Evolutionary conservation across 352 stramenopile genomes (phyloP).

Genomic region (Vaucheria bursata): DNA sequence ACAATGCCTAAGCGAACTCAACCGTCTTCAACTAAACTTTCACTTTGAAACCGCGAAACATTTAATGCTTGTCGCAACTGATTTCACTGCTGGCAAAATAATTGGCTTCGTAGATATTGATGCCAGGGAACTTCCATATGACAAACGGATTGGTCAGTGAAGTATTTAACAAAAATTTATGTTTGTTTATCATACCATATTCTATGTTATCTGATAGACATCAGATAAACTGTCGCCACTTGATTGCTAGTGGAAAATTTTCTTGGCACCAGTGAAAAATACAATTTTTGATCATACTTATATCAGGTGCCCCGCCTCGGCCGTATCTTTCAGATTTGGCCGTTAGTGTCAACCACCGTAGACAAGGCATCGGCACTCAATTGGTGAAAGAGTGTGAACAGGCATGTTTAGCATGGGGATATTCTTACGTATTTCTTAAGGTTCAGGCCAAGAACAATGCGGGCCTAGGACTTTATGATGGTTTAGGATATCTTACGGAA

Average conservation of each 20-base stretch:
- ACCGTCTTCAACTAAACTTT: constrained; percentile 35
- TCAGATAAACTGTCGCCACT: neutral
- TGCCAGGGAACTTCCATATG: constrained; percentile 18
- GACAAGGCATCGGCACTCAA: constrained; percentile 35
- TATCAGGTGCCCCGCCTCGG: neutral
- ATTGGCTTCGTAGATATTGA: constrained; percentile 45
- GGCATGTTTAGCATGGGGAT: constrained; percentile 24
- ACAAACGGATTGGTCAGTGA: constrained; percentile 5
- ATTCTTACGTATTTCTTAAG: constrained; percentile 39
- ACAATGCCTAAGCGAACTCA: constrained; percentile 32
- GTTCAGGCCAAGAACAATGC: constrained; percentile 29
- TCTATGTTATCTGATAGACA: neutral
- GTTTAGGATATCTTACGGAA: constrained; percentile 12
- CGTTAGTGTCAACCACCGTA: constrained; percentile 9
- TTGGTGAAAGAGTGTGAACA: constrained; percentile 37
- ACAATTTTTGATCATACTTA: neutral
- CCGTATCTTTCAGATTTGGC: constrained; percentile 46
- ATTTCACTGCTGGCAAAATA: constrained; percentile 10
- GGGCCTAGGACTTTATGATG: constrained; percentile 24
- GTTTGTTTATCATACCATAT: neutral
- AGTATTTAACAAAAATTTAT: too few relatives aligned
- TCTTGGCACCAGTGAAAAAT: too few relatives aligned
- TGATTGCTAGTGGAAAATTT: too few relatives aligned
- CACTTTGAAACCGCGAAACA: constrained; percentile 25
- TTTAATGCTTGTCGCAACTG: constrained; percentile 33